Evolutionary conservation across 1,284 basidiomycete genomes (phyloP).

Genomic region (Leccinum subatratum): DNA sequence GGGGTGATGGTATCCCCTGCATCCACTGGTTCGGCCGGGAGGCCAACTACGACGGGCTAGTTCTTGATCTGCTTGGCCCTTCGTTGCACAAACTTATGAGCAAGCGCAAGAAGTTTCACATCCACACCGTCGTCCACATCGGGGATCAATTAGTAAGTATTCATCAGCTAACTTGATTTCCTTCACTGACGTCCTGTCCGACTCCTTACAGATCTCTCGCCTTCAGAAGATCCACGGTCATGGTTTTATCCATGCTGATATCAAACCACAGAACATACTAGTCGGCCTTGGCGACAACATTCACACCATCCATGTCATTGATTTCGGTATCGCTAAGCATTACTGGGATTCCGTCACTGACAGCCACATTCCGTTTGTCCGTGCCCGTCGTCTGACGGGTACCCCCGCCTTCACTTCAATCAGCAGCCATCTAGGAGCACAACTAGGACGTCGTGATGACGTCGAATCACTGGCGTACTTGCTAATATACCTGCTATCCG

Average conservation of each 20-base stretch:
- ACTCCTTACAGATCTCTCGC: background rate
- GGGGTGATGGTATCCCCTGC: background rate
- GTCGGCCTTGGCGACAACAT: background rate
- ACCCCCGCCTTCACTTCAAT: background rate
- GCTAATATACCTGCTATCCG: background rate
- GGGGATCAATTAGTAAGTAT: background rate
- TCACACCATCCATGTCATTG: background rate
- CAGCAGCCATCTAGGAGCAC: conserved; percentile 1
- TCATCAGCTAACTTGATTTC: background rate
- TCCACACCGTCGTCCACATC: background rate
- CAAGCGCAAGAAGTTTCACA: background rate
- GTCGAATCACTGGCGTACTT: background rate
- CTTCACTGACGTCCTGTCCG: background rate
- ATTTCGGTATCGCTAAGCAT: background rate
- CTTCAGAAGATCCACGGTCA: background rate
- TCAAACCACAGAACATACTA: conserved; percentile 1
- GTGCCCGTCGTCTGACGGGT: background rate
- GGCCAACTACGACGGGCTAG: background rate
- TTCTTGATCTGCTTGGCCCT: background rate
- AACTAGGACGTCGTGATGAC: background rate
- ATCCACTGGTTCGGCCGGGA: background rate
- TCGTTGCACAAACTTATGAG: background rate
- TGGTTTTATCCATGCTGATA: background rate
- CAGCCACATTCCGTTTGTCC: background rate
- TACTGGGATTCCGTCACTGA: background rate